Base-by-base conservation (phyloP, 257 asterid species). In the Petunia axillaris region DNA sequence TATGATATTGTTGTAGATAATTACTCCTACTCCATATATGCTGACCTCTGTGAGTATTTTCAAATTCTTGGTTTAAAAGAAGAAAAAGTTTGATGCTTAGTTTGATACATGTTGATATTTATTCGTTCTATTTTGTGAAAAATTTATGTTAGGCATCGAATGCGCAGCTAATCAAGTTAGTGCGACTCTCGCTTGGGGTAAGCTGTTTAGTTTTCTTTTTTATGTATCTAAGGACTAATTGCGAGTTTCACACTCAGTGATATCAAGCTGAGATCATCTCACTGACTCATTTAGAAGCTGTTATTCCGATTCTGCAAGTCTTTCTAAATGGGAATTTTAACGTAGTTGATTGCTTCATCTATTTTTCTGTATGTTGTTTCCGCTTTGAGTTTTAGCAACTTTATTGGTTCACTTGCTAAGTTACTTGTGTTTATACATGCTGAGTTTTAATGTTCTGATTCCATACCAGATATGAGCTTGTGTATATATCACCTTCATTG, bases 151-250 rank as follows among this genome's bases (percentile, higher is more conserved):
- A 91, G 96, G 96, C 85, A 89, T 89, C 5, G 96, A 91, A 91
- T 91, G 96, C 78, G 92, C 89, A 88, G 92, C 94, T 76, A 91
- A 90, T 87, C 96, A 91, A 83, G 92, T 94, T 79, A 91, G 94
- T 59, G 94, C 94, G 1, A 91, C 96, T 6, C 89, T 88, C 80
- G 96, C 94, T 81, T 91, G 96, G 96, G 96, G 96, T 91, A 87
- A 37, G 96, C 52, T 43, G 6, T 52, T n/a, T n/a, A n/a, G n/a
- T 50, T 74, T 35, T 6, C 2, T 1, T 35, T 0, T 68, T 48
- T 0, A 71, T 50, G 4, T 35, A 35, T 71, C 13, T 70, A 15
- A 16, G 57, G 5, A 70, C 16, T 70, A 25, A 16, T 70, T 46
- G 41, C 9, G 2, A 70, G 46, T 4, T 44, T 10, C 41, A 70